These are phyloP conservation scores for Cladorrhinum sp. DNA, from an alignment of 2,329 filamentous ascomycete species.

Conservation along the genomic window DNA sequence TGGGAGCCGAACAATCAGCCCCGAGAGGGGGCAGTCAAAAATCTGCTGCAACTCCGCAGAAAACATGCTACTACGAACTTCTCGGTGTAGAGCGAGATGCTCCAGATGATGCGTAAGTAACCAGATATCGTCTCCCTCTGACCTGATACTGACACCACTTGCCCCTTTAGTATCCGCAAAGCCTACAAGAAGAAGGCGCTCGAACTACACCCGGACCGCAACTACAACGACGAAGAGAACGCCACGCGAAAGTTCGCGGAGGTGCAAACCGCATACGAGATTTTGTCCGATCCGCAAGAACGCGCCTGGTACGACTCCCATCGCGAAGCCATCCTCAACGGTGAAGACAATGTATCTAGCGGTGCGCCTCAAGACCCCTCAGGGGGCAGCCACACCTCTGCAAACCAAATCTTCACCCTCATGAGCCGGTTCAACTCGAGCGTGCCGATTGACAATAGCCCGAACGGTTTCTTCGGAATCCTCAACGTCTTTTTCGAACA, in stretches of 20 bases:
- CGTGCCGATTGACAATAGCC: conserved; percentile 76
- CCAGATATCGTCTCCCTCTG: background rate
- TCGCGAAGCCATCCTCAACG: conserved; percentile 75
- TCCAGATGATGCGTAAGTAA: conserved; percentile 73
- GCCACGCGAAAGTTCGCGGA: conserved; percentile 87
- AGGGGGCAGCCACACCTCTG: conserved; percentile 71
- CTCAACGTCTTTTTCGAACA: conserved; percentile 74
- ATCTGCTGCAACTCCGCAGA: conserved; percentile 38
- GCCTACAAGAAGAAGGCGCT: conserved; percentile 88
- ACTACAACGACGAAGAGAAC: conserved; percentile 78
- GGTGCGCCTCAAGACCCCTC: conserved; percentile 39
- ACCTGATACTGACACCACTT: background rate
- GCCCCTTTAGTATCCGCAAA: conserved; percentile 72
- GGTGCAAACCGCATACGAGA: conserved; percentile 87
- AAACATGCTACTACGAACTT: conserved; percentile 83
- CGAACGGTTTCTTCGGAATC: conserved; percentile 80
- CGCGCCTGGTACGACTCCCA: conserved; percentile 98
- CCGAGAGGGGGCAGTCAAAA: conserved; percentile 30
- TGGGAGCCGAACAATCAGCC: conserved; percentile 58
- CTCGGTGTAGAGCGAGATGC: conserved; percentile 70
- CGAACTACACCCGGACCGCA: conserved; percentile 92
- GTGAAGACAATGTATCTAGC: conserved; percentile 48
- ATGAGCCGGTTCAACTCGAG: conserved; percentile 77
- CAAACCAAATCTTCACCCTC: conserved; percentile 73
- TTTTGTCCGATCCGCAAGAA: conserved; percentile 94